A percentile compares a stretch with the other conserved stretches of the same genome.
These are phyloP conservation scores for Leersia perrieri DNA, from an alignment of 176 grass and related monocot genomes.

Conservation along the genomic window DNA sequence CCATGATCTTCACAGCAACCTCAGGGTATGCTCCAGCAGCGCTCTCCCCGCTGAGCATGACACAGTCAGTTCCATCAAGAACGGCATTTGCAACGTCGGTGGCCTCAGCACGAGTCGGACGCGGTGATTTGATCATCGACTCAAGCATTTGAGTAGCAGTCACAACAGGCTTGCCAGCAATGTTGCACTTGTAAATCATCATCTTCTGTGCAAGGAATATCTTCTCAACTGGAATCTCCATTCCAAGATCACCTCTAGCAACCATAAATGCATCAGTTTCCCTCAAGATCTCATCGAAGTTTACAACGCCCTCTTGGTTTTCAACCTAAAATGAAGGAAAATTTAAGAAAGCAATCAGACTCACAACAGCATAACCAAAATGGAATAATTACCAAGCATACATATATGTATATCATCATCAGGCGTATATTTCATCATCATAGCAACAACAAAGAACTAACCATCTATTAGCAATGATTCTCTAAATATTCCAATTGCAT, in stretches of 20 bases:
- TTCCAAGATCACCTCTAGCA: slow-evolving; percentile 90
- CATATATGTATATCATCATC: neutral
- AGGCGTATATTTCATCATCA: neutral
- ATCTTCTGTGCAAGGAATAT: slow-evolving; percentile 96
- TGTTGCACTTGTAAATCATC: slow-evolving; percentile 98
- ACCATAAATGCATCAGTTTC: slow-evolving; percentile 96
- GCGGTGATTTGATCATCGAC: slow-evolving; percentile 91
- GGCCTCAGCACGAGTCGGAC: slow-evolving; percentile 89
- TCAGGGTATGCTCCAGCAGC: slow-evolving; percentile 88
- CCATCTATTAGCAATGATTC: neutral
- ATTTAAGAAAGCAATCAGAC: slow-evolving; percentile 20
- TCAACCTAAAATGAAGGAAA: slow-evolving; percentile 58
- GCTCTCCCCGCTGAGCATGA: slow-evolving; percentile 96
- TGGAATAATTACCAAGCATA: neutral
- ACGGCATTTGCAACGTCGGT: slow-evolving; percentile 94
- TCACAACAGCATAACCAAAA: neutral
- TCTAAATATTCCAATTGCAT: neutral
- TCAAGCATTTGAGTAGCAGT: slow-evolving; percentile 95
- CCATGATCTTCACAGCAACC: slow-evolving; percentile 90
- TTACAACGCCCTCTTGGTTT: slow-evolving; percentile 91
- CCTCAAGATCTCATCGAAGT: slow-evolving; percentile 88
- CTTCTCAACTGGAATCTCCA: slow-evolving; percentile 96
- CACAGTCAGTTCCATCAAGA: slow-evolving; percentile 86
- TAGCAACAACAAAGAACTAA: neutral
- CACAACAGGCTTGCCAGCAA: slow-evolving; percentile 85